Evolutionary conservation across 2,329 filamentous ascomycete species (phyloP), one percentile per base, ranked within the genome.

Genomic region (Aspergillus sp.): DNA sequence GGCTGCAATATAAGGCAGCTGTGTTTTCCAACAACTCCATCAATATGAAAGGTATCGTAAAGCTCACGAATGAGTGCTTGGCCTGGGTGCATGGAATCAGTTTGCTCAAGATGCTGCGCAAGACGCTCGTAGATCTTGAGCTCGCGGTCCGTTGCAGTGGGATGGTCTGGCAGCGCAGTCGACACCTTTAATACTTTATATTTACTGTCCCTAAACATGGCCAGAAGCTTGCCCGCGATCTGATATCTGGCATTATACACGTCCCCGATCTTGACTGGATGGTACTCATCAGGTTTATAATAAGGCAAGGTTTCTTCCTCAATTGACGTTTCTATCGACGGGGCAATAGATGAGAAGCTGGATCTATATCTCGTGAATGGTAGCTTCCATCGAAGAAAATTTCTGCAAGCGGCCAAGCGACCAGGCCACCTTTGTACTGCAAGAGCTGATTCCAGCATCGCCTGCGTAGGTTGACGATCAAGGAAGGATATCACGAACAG

Each of bases 271-370:
- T 51, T 52, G n/a, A 64, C 64, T 1, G 68, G 63, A 46, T 71
- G 70, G 42, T 67, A 72, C 3, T 57, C 52, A 2, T 62, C 57
- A 0, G 64, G 46, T 2, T 55, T 46, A 43, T 71, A 71, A 8
- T 55, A 57, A 0, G 64, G 60, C 4, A 69, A 40, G 1, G 49
- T 53, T 41, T 73, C 70, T 45, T 72, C 69, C 33, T 72, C 67
- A 7, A 66, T 50, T 5, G 36, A 44, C 28, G 27, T 46, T 45
- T 44, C 43, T 32, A n/a, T 30, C 12, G 38, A 40, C 31, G 34
- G 32, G 34, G 39, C 29, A 13, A 12, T 8, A 10, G 33, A 35
- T 10, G 19, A 11, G 19, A n/a, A 10, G 12, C 11, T 40, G 12
- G 28, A 11, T 8, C 9, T 5, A 10, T 8, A 8, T 27, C 26